Conservation (phyloP, 139 green algal species). For the Pleodorina starrii region DNA sequence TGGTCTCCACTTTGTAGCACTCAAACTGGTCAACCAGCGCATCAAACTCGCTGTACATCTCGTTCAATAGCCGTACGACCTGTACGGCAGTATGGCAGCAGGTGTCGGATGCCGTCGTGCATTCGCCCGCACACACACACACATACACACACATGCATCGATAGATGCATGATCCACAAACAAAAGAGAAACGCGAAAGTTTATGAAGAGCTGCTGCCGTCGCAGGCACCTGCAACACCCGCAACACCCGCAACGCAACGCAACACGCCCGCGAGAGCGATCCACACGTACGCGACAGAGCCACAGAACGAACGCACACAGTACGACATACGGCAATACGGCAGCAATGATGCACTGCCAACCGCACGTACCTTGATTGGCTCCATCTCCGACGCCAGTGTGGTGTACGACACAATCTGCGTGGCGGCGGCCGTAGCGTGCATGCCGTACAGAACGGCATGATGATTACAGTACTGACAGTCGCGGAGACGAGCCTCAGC, state of each 20-base stretch:
- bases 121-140: not conserved
- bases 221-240: no score
- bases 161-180: not conserved
- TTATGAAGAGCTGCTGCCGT: no score
- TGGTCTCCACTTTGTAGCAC: conserved; percentile 62
- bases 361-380: conserved; percentile 25
- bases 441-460: no score
- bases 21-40: conserved; percentile 52
- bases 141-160: not conserved
- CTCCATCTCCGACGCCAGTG: conserved; percentile 22
- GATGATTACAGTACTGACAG: no score
- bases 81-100: not conserved
- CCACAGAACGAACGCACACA: no score
- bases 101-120: not conserved
- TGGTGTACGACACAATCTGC: conserved; percentile 51
- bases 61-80: conserved; percentile 50
- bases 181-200: no score
- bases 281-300: no score
- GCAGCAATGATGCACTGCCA: no score
- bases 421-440: not conserved
- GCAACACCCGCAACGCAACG: not conserved
- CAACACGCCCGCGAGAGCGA: no score
- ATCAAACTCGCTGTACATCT: conserved; percentile 61
- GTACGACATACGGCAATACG: no score
- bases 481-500: no score